Conservation (phyloP, 1,139 yeast species). For the Yamadazyma pseudoaaseri region DNA sequence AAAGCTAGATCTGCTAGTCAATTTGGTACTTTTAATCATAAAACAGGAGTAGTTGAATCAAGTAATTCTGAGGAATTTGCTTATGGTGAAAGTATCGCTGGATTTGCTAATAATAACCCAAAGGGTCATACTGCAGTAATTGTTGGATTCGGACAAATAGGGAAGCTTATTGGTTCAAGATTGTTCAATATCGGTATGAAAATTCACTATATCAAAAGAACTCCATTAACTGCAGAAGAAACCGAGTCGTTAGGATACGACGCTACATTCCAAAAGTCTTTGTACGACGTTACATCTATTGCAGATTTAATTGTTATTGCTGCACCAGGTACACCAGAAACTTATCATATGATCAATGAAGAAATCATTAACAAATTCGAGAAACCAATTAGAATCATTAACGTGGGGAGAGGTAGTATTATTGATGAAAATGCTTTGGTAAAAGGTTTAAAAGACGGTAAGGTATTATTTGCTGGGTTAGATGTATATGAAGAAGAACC, state of each 20-base stretch:
- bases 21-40: conserved; percentile 32
- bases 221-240: conserved; percentile 36
- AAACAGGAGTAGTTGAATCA: conserved; percentile 32
- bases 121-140: conserved; percentile 61
- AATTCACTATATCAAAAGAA: conserved; percentile 62
- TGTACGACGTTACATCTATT: conserved; percentile 31
- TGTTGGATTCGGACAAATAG: conserved; percentile 80
- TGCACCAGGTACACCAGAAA: conserved; percentile 63
- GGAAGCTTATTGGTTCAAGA: conserved; percentile 60
- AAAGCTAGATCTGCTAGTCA: conserved; percentile 38
- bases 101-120: conserved; percentile 45
- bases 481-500: conserved; percentile 83
- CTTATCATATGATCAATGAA: conserved; percentile 54
- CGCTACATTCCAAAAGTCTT: conserved; percentile 40
- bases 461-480: conserved; percentile 70
- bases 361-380: conserved; percentile 47
- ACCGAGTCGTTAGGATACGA: conserved; percentile 41
- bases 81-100: conserved; percentile 45
- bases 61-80: conserved; percentile 32
- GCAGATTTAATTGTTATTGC: conserved; percentile 66
- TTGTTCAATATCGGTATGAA: conserved; percentile 64
- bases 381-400: conserved; percentile 62
- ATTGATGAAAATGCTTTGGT: conserved; percentile 73
- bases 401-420: conserved; percentile 74
- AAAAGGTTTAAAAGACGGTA: conserved; percentile 64